Conservation (phyloP, 768 basidiomycete genomes). For the Auricularia cornea region DNA sequence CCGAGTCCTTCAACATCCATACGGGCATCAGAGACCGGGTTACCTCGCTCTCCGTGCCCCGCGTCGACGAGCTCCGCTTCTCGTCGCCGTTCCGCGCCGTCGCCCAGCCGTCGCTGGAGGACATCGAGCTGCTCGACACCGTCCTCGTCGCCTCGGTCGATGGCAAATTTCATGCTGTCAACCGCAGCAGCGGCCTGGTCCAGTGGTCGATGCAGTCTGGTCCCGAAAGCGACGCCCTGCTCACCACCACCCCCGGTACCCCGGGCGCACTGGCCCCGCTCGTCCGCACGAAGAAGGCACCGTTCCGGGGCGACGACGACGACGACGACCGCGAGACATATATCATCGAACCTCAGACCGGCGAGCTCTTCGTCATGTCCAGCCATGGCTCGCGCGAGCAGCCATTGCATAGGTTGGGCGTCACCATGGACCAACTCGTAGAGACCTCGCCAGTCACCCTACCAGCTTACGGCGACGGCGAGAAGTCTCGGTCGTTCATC, state of each 20-base stretch:
- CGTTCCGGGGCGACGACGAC: constrained; percentile 19
- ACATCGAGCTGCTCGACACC: constrained; percentile 62
- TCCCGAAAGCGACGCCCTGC: constrained; percentile 23
- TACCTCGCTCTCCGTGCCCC: background rate
- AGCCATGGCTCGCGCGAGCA: constrained; percentile 38
- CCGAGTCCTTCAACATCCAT: background rate
- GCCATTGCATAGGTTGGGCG: constrained; percentile 78
- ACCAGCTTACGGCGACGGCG: constrained; percentile 50
- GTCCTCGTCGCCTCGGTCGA: constrained; percentile 90
- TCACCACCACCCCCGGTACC: constrained; percentile 28
- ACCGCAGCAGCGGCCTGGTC: constrained; percentile 70
- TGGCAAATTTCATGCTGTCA: constrained; percentile 90
- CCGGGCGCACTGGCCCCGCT: constrained; percentile 62
- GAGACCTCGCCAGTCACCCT: constrained; percentile 82
- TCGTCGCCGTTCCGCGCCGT: background rate
- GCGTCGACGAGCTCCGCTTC: background rate
- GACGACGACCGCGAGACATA: constrained; percentile 59
- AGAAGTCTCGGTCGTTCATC: constrained; percentile 69
- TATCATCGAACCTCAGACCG: constrained; percentile 91
- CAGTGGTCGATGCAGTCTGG: constrained; percentile 79
- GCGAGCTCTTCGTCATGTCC: constrained; percentile 83
- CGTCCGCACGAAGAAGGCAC: constrained; percentile 57
- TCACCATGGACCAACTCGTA: constrained; percentile 88
- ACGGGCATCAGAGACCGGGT: background rate
- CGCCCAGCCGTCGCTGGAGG: background rate